These are phyloP conservation scores for Hygrocybe coccinea DNA, from an alignment of 768 basidiomycete genomes.

Conservation along the genomic window DNA sequence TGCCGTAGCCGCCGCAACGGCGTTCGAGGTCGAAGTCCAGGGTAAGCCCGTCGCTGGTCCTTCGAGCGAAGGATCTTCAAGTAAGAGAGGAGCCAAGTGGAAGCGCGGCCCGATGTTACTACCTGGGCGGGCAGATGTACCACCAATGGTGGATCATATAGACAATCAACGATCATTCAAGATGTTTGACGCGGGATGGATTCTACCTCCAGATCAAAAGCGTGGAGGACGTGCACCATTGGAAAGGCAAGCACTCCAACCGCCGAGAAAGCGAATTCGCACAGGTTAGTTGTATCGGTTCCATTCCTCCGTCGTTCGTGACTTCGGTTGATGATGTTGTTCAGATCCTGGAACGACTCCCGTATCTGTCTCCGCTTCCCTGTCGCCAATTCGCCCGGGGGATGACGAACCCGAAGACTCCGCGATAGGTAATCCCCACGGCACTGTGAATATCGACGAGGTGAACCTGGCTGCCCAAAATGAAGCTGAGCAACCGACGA, in stretches of 20 bases:
- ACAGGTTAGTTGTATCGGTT: slow-evolving; percentile 30
- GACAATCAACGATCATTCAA: slow-evolving; percentile 70
- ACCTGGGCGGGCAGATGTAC: slow-evolving; percentile 31
- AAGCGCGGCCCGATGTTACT: slow-evolving; percentile 16
- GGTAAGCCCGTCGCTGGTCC: neutral
- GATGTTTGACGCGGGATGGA: slow-evolving; percentile 85
- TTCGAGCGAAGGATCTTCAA: neutral
- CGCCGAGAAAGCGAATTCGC: slow-evolving; percentile 53
- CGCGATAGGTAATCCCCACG: neutral
- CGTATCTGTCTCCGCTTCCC: slow-evolving; percentile 1
- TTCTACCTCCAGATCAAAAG: slow-evolving; percentile 68
- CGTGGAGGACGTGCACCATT: slow-evolving; percentile 52
- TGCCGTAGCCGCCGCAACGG: slow-evolving; percentile 38
- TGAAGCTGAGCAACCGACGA: neutral
- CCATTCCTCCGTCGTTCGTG: neutral
- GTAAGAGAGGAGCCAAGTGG: slow-evolving; percentile 24
- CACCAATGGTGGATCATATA: slow-evolving; percentile 64
- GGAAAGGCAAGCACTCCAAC: slow-evolving; percentile 43
- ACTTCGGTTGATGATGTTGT: neutral
- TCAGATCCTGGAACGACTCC: neutral
- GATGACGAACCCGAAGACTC: neutral
- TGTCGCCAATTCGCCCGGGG: neutral
- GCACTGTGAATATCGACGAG: neutral
- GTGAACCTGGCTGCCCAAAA: neutral
- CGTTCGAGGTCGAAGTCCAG: slow-evolving; percentile 37